Percentiles rank a stretch among this genome's conserved stretches.
phyloP scores from a whole-genome alignment of 495 filamentous ascomycete species.

The Penicillium lagena region DNA sequence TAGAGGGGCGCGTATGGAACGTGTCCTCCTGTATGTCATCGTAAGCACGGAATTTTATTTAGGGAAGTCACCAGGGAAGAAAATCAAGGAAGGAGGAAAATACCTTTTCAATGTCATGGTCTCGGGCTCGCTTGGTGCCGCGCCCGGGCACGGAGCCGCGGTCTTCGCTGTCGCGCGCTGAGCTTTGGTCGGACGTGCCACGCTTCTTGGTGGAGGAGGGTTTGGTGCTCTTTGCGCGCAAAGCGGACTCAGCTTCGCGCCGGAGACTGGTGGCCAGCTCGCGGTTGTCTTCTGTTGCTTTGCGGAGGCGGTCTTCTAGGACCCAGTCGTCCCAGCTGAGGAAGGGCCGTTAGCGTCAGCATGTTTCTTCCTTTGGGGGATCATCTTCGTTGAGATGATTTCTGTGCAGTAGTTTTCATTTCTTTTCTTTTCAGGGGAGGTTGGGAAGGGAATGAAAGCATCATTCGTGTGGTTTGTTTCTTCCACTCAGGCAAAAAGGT shows the following conservation, averaged over 20 bases:
- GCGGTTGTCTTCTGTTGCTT: slow-evolving; percentile 90
- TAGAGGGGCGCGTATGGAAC: slow-evolving; percentile 70
- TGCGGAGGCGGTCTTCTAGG: slow-evolving; percentile 85
- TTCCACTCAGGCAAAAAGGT: too few relatives aligned
- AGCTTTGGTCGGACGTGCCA: slow-evolving; percentile 68
- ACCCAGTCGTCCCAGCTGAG: slow-evolving; percentile 97
- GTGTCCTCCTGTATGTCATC: slow-evolving; percentile 66
- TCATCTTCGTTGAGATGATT: too few relatives aligned
- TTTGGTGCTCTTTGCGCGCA: slow-evolving; percentile 36
- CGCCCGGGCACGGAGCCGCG: slow-evolving; percentile 60
- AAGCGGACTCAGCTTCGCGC: slow-evolving; percentile 34
- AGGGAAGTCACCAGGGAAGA: neutral
- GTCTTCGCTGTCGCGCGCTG: slow-evolving; percentile 81
- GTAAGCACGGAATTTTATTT: slow-evolving; percentile 1
- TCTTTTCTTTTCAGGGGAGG: neutral
- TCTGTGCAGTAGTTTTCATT: too few relatives aligned
- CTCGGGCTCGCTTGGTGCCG: slow-evolving; percentile 64
- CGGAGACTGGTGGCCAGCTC: slow-evolving; percentile 58
- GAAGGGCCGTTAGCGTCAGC: slow-evolving; percentile 7
- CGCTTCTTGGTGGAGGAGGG: slow-evolving; percentile 49
- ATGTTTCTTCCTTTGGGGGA: neutral
- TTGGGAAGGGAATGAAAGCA: neutral
- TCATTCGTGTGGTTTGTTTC: neutral
- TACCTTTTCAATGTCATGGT: slow-evolving; percentile 84
- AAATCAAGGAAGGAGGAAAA: neutral